Percentiles rank a stretch among this genome's conserved stretches.
These are phyloP conservation scores for Ottelia alismoides DNA, from an alignment of 106 monocot species.

Conservation along the genomic window DNA sequence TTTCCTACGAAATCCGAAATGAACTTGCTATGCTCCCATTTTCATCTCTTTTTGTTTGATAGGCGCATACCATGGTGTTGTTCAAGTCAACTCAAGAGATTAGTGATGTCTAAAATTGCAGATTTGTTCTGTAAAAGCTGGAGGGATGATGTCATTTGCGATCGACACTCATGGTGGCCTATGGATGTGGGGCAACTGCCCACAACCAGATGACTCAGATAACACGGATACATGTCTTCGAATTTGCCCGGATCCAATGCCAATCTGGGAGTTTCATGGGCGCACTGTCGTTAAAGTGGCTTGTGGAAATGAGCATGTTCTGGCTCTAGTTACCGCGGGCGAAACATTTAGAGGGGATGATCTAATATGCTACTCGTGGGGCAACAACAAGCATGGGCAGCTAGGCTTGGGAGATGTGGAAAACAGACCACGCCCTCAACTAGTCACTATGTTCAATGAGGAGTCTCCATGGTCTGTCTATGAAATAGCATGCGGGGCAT, in stretches of 20 bases:
- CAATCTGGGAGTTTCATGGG: conserved; percentile 75
- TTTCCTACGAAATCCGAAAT: no score
- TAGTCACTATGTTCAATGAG: conserved; percentile 31
- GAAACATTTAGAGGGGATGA: conserved; percentile 33
- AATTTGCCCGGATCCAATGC: conserved; percentile 30
- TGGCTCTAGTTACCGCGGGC: conserved; percentile 50
- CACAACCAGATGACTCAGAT: conserved; percentile 26
- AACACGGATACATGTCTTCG: conserved; percentile 26
- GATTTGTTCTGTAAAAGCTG: conserved; percentile 56
- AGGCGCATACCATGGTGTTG: no score
- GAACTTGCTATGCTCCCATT: no score
- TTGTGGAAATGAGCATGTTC: conserved; percentile 73
- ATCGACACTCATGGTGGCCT: conserved; percentile 53
- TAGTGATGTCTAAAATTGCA: no score
- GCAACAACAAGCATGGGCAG: conserved; percentile 77
- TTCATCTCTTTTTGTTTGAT: no score
- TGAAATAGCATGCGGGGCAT: conserved; percentile 72
- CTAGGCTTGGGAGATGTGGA: conserved; percentile 57
- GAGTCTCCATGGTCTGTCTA: conserved; percentile 62
- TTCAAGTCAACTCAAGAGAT: no score
- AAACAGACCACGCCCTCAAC: conserved; percentile 26
- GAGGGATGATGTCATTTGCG: conserved; percentile 84
- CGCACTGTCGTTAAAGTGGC: conserved; percentile 74
- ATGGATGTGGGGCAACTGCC: conserved; percentile 82
- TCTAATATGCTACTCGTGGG: conserved; percentile 66